Percentiles rank a stretch among this genome's conserved stretches.
These are phyloP conservation scores for Leucocoprinus birnbaumii DNA, from an alignment of 768 basidiomycete genomes.

Conservation along the genomic window DNA sequence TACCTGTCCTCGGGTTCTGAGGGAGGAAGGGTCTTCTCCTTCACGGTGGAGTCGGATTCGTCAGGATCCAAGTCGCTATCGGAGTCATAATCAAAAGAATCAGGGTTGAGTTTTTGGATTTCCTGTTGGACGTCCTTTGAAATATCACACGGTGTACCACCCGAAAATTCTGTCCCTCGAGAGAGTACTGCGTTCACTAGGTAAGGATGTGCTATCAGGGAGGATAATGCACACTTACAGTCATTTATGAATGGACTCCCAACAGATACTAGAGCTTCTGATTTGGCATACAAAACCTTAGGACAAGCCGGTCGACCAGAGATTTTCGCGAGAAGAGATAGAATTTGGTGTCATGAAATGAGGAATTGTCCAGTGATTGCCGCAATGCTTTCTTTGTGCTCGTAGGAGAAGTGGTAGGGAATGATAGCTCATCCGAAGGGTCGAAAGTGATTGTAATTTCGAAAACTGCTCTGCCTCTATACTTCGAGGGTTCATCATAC, in stretches of 20 bases:
- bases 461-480: neutral
- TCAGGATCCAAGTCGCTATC: too few relatives aligned
- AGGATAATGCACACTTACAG: neutral
- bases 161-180: too few relatives aligned
- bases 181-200: too few relatives aligned
- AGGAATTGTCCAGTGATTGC: neutral
- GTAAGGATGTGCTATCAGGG: neutral
- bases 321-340: constrained; percentile 6
- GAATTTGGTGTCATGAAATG: constrained; percentile 13
- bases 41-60: too few relatives aligned
- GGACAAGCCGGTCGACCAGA: neutral
- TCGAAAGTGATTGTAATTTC: neutral
- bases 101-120: too few relatives aligned
- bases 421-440: neutral
- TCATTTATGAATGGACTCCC: neutral
- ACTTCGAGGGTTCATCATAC: neutral
- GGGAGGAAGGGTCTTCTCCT: too few relatives aligned
- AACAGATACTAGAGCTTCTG: neutral
- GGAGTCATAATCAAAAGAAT: too few relatives aligned
- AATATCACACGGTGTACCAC: too few relatives aligned
- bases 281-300: constrained; percentile 4
- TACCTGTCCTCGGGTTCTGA: too few relatives aligned
- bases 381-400: neutral
- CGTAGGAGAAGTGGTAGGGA: neutral
- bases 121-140: too few relatives aligned